Percentiles rank a stretch among this genome's conserved stretches.
phyloP scores from a whole-genome alignment of 2,329 filamentous ascomycete genomes.

The Grosmannia clavigera region DNA sequence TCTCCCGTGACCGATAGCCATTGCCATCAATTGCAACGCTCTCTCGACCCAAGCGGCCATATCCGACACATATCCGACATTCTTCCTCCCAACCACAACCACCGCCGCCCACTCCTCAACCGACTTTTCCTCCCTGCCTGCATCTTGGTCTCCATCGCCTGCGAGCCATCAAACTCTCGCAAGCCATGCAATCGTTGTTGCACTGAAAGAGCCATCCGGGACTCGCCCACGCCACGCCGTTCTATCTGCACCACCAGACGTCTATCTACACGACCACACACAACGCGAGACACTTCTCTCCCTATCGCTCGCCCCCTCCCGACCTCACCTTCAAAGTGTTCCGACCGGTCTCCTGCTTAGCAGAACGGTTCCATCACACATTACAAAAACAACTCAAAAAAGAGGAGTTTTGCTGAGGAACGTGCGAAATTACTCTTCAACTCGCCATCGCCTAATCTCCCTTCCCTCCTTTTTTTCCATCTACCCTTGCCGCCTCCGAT shows the following conservation, averaged over 20 bases:
- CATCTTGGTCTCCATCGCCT: background rate
- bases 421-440: background rate
- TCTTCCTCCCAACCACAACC: background rate
- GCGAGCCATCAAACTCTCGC: background rate
- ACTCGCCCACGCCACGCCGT: background rate
- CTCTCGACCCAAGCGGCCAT: background rate
- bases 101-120: background rate
- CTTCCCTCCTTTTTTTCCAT: background rate
- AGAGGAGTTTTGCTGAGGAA: background rate
- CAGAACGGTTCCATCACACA: background rate
- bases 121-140: background rate
- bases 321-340: background rate
- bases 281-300: background rate
- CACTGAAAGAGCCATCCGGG: background rate
- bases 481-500: too few species aligned
- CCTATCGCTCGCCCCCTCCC: background rate
- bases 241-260: background rate
- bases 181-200: background rate
- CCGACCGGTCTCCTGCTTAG: background rate
- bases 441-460: background rate
- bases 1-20: background rate
- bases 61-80: background rate
- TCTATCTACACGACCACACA: background rate
- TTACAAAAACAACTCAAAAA: background rate
- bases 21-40: background rate